Evolutionary conservation across 2,329 filamentous ascomycete species (phyloP), one percentile per base, ranked within the genome.

Genomic region (Rugonectria rugulosa): DNA sequence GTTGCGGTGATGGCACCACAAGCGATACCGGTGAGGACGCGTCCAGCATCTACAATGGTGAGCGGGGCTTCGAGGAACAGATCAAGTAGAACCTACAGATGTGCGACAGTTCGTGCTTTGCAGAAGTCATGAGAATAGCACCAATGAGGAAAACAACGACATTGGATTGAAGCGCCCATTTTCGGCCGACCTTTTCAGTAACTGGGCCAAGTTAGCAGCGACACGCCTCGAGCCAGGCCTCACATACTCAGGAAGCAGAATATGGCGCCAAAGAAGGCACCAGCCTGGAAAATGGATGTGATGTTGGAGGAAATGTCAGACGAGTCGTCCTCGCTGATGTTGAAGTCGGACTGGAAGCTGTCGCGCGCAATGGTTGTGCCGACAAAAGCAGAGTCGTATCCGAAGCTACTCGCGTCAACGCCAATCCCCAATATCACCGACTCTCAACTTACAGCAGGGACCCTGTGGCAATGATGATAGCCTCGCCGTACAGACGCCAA

Each of bases 1-100:
- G 81, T 82, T 65, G 82, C 84, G 8, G 79, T 81, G 65, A 85
- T 77, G 34, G 82, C 69, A n/a, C 83, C 84, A 40, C 84, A 79
- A 17, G 81, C 83, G 67, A 83, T 78, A 2, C 84, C 83, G 2
- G 81, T 83, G 27, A 86, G 72, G 58, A 83, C 81, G 10, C 86
- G 81, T 1, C 86, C 51, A 78, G 77, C 66, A 80, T 85, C 84
- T 87, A 11, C 2, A 14, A 2, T 4, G 29, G 12, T 56, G 32
- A 63, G 42, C 27, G 2, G n/a, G 3, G 1, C 1, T 4, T 2
- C 0, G 3, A 3, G 8, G 1, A 6, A 5, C 12, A 2, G 12
- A 17, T 2, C 0, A 29, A 5, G 24, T 1, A 6, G 12, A 14
- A 21, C 66, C 57, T 42, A 71, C 64, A 79, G 57, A 87, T 82